phyloP scores from a whole-genome alignment of 345 rosid species.

The Lenwebbia sp. region DNA sequence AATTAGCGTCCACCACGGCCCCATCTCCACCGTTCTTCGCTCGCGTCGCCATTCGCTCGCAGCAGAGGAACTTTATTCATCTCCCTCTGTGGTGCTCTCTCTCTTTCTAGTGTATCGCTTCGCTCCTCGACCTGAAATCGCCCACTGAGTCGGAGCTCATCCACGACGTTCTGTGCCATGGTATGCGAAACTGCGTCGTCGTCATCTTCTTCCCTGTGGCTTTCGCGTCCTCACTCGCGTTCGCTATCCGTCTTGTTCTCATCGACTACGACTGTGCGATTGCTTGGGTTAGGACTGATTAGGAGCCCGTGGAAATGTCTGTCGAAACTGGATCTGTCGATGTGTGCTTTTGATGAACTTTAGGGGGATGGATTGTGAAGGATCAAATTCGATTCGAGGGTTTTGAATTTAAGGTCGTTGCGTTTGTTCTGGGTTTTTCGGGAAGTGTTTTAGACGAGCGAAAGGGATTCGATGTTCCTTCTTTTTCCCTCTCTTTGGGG shows the following conservation, averaged over 20 bases:
- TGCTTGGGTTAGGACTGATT: neutral
- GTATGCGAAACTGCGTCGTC: neutral
- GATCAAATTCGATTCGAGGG: neutral
- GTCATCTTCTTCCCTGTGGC: neutral
- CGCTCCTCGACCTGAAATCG: neutral
- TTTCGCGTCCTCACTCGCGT: neutral
- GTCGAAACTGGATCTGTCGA: neutral
- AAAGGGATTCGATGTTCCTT: neutral
- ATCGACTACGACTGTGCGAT: neutral
- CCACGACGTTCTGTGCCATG: neutral
- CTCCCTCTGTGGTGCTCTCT: neutral
- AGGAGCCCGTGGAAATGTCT: neutral
- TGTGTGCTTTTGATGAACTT: neutral
- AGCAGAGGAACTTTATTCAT: neutral
- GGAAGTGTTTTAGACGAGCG: neutral
- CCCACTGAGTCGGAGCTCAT: neutral
- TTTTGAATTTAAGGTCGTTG: neutral
- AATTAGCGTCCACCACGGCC: neutral
- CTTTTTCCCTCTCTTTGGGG: neutral
- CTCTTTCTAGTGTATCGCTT: neutral
- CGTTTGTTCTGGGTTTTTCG: neutral
- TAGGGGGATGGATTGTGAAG: neutral
- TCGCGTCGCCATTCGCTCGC: neutral
- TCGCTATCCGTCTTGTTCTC: neutral
- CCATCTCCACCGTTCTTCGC: slow-evolving; percentile 1